These are phyloP conservation scores for Aquilaria malaccensis DNA, from an alignment of 345 rosid genomes.

Conservation along the genomic window DNA sequence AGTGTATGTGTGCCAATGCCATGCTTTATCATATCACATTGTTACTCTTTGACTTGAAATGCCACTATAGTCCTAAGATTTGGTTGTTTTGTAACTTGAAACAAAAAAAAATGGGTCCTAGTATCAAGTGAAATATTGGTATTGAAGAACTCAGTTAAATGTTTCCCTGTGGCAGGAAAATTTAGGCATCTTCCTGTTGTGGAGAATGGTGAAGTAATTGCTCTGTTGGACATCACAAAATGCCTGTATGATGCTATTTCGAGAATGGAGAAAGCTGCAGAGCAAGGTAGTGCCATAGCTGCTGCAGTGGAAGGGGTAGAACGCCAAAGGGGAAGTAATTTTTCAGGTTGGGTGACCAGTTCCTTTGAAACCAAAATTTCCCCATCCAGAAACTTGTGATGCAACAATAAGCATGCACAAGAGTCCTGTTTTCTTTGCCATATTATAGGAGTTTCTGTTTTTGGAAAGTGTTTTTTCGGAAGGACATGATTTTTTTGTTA, in stretches of 20 bases:
- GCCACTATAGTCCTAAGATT: too few relatives aligned
- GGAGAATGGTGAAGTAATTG: constrained; percentile 97
- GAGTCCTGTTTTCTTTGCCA: background rate
- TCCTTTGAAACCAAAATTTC: background rate
- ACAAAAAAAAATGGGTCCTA: too few relatives aligned
- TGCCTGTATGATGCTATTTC: constrained; percentile 97
- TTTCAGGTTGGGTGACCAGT: constrained; percentile 40
- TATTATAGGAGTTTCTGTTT: background rate
- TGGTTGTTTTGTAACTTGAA: too few relatives aligned
- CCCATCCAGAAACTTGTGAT: background rate
- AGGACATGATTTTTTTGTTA: too few relatives aligned
- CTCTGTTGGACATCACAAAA: constrained; percentile 88
- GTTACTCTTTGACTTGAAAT: too few relatives aligned
- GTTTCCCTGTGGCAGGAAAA: constrained; percentile 43
- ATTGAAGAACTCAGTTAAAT: background rate
- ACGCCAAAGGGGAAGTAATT: constrained; percentile 79
- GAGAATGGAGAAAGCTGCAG: constrained; percentile 97
- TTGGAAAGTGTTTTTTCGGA: too few relatives aligned
- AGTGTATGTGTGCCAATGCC: too few relatives aligned
- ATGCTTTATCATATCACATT: too few relatives aligned
- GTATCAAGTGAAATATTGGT: background rate
- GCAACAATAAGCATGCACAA: background rate
- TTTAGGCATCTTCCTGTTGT: constrained; percentile 98
- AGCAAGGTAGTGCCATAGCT: constrained; percentile 95
- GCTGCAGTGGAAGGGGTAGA: constrained; percentile 99